Base-by-base conservation (phyloP, 2,329 filamentous ascomycete genomes). In the Fusarium liriodendri region DNA sequence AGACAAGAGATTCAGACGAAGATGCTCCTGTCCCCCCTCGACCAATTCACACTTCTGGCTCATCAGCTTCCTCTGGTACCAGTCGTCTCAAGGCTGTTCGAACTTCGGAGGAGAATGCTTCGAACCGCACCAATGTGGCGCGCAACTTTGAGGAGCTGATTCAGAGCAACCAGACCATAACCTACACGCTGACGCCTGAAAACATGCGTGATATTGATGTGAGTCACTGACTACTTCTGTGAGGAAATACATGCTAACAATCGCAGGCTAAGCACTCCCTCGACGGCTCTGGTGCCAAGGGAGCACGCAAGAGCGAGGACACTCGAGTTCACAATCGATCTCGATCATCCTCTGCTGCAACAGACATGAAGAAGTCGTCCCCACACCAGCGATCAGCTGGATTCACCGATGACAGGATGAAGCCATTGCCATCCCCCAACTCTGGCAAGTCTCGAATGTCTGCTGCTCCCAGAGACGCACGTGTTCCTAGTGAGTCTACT, bases 181-280 rank as follows among this genome's bases (percentile, higher is more conserved):
- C 94, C 76, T 96, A 93, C 80, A 96, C 94, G 2, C 86, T 96
- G 32, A 97, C 94, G 0, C 94, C 94, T 0, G 91, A 93, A 79
- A 94, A 88, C 75, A 94, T 96, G 89, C 91, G 93, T 70, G 89
- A 94, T 73, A 91, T 94, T 76, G 91, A 94, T 81, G 92, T 94
- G 84, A 84, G 89, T 85, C 33, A 8, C 32, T 9, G 6, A 10
- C 5, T 9, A 27, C 33, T 22, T 1, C 14, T 10, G n/a, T 13
- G n/a, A 35, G 11, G 13, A 20, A 35, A n/a, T 14, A 18, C 14
- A 52, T 32, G 9, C 73, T 78, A 62, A 78, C 66, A 74, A 68
- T 61, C 52, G 33, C 73, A 87, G 82, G 83, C 84, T 22, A 82
- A 81, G 27, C 81, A 83, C n/a, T 82, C 85, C 6, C 78, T 83